phyloP scores from a whole-genome alignment of 169 alveolate genomes.

The Eimeria necatrix region DNA sequence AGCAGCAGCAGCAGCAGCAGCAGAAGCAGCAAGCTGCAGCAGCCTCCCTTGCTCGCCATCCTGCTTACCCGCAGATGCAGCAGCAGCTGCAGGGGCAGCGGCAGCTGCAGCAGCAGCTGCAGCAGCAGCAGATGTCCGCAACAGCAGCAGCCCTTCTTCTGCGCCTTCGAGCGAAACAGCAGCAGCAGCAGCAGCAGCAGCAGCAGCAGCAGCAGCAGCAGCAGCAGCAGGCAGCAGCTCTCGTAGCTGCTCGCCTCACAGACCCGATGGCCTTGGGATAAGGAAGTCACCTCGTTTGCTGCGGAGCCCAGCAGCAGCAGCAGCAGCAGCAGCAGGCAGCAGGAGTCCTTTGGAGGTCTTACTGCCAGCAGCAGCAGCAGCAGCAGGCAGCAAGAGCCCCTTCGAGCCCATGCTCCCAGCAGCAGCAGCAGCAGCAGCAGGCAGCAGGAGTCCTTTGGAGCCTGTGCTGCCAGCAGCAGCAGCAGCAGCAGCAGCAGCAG shows the following conservation, averaged over 20 bases:
- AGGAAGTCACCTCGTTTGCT: not conserved
- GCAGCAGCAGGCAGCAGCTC: not conserved
- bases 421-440: not conserved
- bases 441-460: too few species aligned
- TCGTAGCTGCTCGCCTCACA: not conserved
- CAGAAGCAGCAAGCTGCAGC: not conserved
- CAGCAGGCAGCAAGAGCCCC: not conserved
- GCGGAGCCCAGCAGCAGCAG: not conserved
- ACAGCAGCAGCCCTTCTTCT: not conserved
- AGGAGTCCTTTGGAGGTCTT: not conserved
- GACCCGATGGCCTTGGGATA: not conserved
- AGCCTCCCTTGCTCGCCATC: not conserved
- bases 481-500: not conserved
- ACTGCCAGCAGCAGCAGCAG: not conserved
- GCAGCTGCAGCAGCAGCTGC: not conserved
- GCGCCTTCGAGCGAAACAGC: not conserved
- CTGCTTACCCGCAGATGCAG: not conserved
- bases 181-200: constrained; percentile 42
- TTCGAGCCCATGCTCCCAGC: not conserved
- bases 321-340: not conserved
- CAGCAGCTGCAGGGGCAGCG: not conserved
- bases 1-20: not conserved
- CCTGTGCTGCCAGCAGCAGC: not conserved
- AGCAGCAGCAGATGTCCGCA: not conserved
- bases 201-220: not conserved